phyloP scores from a whole-genome alignment of 139 green algal species.

The Coelastrella sp. region DNA sequence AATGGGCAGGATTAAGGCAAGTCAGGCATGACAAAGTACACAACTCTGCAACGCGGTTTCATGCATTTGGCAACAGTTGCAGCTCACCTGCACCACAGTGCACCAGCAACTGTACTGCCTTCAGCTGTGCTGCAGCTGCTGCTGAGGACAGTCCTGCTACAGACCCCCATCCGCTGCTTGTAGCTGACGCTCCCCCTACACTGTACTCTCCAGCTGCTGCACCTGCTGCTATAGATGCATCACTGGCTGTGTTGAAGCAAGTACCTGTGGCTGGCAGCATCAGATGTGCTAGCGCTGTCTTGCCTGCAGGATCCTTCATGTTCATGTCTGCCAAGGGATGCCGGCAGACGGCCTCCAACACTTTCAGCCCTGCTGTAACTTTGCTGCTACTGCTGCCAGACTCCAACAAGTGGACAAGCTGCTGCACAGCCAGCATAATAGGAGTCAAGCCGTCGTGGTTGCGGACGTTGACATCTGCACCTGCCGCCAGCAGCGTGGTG shows the following conservation, averaged over 20 bases:
- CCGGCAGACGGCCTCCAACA: not conserved
- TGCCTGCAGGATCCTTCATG: not conserved
- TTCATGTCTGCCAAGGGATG: not conserved
- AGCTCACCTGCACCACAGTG: not conserved
- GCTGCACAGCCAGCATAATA: conserved; percentile 20
- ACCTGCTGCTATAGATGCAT: not conserved
- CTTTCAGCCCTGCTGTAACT: not conserved
- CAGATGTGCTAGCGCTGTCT: not conserved
- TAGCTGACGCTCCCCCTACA: not conserved
- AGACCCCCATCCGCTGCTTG: not conserved
- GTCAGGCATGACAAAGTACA: not conserved
- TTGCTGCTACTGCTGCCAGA: not conserved
- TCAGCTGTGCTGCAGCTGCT: conserved; percentile 14
- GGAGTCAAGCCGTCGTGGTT: not conserved
- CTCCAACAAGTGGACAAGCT: not conserved
- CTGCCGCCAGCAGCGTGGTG: not conserved
- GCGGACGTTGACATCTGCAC: not conserved
- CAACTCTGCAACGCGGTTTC: not conserved
- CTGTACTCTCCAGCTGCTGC: not conserved
- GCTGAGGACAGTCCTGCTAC: not conserved
- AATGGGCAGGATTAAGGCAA: not conserved
- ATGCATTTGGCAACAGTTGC: not conserved
- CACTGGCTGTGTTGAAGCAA: not conserved
- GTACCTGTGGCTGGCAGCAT: not conserved
- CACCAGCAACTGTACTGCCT: conserved; percentile 18